These are phyloP conservation scores for Trichoderma harzianum DNA, from an alignment of 2,329 filamentous ascomycete species.

Conservation along the genomic window DNA sequence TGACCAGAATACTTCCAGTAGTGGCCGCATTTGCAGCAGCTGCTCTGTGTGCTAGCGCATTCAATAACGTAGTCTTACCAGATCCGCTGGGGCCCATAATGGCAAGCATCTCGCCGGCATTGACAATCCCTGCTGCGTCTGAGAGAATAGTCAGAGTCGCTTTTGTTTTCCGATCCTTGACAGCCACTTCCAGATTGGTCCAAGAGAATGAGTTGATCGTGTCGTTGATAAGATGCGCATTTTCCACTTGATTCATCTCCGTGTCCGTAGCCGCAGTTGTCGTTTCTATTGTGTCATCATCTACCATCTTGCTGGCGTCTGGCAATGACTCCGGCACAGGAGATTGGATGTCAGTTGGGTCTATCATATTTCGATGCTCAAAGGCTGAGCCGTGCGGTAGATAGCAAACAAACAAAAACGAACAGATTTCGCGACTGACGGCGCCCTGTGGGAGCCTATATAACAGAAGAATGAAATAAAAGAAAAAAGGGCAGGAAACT, in stretches of 20 bases:
- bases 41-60: conserved; percentile 60
- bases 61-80: conserved; percentile 82
- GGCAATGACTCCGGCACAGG: not conserved
- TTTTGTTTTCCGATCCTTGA: not conserved
- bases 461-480: not conserved
- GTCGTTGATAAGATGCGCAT: not conserved
- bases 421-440: not conserved
- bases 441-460: not conserved
- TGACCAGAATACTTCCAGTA: conserved; percentile 52
- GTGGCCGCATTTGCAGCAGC: conserved; percentile 35
- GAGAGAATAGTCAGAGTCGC: not conserved
- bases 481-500: not conserved
- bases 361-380: not conserved
- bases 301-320: not conserved
- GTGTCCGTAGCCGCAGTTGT: not conserved
- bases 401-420: not conserved
- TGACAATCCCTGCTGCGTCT: conserved; percentile 12
- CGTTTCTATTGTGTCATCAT: not conserved
- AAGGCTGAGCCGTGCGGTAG: not conserved
- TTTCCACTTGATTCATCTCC: not conserved
- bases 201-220: not conserved
- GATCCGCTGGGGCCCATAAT: conserved; percentile 73
- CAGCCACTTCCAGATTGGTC: not conserved
- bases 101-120: conserved; percentile 64
- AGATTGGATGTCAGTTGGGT: not conserved